These are phyloP conservation scores for Cyclotella cryptica DNA, from an alignment of 108 stramenopile species.

Conservation along the genomic window DNA sequence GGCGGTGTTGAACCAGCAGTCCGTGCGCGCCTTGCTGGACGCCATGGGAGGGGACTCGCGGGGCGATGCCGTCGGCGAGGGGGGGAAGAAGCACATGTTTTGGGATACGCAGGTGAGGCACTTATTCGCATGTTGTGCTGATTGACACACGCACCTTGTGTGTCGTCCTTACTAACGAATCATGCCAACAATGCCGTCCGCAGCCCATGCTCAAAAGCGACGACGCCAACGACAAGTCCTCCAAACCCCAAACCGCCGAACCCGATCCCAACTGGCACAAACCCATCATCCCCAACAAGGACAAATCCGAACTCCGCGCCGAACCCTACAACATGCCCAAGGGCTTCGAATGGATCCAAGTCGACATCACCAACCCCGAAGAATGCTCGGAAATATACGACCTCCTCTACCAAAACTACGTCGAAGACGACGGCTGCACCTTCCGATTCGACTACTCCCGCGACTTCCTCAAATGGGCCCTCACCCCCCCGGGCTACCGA, in stretches of 20 bases:
- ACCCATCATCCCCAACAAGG: constrained; percentile 88
- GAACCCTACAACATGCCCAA: constrained; percentile 97
- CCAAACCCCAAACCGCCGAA: constrained; percentile 45
- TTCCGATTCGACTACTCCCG: constrained; percentile 98
- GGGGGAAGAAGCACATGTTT: constrained; percentile 83
- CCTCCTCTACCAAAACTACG: constrained; percentile 97
- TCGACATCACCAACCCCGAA: constrained; percentile 79
- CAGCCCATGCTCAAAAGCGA: constrained; percentile 49
- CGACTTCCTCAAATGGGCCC: constrained; percentile 93
- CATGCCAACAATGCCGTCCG: neutral
- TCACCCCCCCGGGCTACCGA: constrained; percentile 93
- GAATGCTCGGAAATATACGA: constrained; percentile 91
- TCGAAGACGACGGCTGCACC: constrained; percentile 97
- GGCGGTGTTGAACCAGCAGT: neutral
- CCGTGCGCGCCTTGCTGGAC: constrained; percentile 9
- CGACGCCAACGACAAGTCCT: constrained; percentile 55
- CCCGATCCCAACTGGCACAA: constrained; percentile 56
- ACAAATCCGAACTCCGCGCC: constrained; percentile 74
- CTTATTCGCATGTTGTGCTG: neutral
- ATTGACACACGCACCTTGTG: too few relatives aligned
- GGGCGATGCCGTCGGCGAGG: constrained; percentile 15
- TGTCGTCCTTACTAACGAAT: too few relatives aligned
- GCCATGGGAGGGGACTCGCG: constrained; percentile 34
- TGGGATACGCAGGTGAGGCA: constrained; percentile 97
- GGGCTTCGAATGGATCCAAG: constrained; percentile 93